A percentile compares a stretch with the other conserved stretches of the same genome.
phyloP scores from a whole-genome alignment of 768 basidiomycete genomes.

The Megacollybia marginata region DNA sequence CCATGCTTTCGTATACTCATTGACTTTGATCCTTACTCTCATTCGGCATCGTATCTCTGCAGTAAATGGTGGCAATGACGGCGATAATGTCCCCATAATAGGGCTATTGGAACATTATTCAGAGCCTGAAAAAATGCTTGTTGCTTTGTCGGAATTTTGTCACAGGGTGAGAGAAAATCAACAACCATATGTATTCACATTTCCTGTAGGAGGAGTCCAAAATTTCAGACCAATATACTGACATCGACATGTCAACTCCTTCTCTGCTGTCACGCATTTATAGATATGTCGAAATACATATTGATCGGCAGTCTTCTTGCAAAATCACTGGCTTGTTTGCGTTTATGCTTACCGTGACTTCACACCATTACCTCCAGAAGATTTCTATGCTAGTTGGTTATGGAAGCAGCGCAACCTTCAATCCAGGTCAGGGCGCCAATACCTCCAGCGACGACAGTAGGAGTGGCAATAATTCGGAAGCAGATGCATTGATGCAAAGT shows the following conservation, averaged over 20 bases:
- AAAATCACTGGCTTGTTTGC: constrained; percentile 50
- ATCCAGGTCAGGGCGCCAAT: constrained; percentile 16
- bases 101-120: constrained; percentile 45
- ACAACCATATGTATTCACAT: not conserved
- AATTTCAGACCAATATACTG: constrained; percentile 31
- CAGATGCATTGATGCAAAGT: constrained; percentile 23
- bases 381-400: constrained; percentile 58
- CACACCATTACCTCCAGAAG: constrained; percentile 52
- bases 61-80: constrained; percentile 22
- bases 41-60: constrained; percentile 39
- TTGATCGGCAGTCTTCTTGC: constrained; percentile 45
- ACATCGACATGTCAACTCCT: constrained; percentile 36
- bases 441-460: constrained; percentile 27
- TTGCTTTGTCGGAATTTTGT: constrained; percentile 51
- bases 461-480: constrained; percentile 31
- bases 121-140: constrained; percentile 38
- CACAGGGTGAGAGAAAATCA: constrained; percentile 39
- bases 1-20: constrained; percentile 60
- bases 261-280: constrained; percentile 58
- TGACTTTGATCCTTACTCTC: constrained; percentile 47
- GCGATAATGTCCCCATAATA: constrained; percentile 21
- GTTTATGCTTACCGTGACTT: constrained; percentile 58
- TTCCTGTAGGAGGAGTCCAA: constrained; percentile 22
- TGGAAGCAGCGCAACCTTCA: constrained; percentile 19
- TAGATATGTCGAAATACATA: constrained; percentile 40